Evolutionary conservation across 2,329 filamentous ascomycete genomes (phyloP), one percentile per base, ranked within the genome.

Genomic region (Penicillium polonicum): DNA sequence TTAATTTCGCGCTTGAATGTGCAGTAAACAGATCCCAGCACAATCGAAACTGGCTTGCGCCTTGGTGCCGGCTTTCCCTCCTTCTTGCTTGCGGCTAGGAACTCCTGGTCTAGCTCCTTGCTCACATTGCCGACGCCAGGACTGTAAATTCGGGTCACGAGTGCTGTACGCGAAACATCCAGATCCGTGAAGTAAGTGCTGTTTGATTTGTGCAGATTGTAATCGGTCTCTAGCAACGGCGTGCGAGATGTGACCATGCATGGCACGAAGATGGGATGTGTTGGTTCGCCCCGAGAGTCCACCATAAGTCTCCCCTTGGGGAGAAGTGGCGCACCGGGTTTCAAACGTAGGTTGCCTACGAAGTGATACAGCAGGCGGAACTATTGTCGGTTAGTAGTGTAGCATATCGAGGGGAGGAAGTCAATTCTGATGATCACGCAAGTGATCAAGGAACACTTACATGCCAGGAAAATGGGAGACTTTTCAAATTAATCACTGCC

Each of bases 111-210:
- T 62, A 88, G 80, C 78, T 75, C 76, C 41, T 79, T 76, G 68
- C 80, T 76, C 41, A 86, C 75, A 29, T 77, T 72, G 15, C 78
- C 74, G 54, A 88, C 78, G 1, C 85, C 86, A 0, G 83, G 81
- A 21, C 82, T 83, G 52, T 88, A 78, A 2, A 92, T 77, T 63
- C 87, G 85, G 48, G 86, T 88, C 52, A 95, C 85, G 9, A 94
- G 84, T 63, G 95, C 90, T 0, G 89, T 89, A 56, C 94, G 89
- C 39, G 88, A 86, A 59, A 93, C 84, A 75, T 96, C 92, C 64
- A 95, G 85, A 74, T 96, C 91, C 64, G 86, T 80, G 72, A 96
- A 96, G 79, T 95, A 96, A 31, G 92, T 96, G 66, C 84, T 86
- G 78, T 92, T 91, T 60, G 87, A 87, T 73, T 92, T 92, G 81